Conservation (phyloP, 2,329 filamentous ascomycete species). For the Stemphylium lycopersici region DNA sequence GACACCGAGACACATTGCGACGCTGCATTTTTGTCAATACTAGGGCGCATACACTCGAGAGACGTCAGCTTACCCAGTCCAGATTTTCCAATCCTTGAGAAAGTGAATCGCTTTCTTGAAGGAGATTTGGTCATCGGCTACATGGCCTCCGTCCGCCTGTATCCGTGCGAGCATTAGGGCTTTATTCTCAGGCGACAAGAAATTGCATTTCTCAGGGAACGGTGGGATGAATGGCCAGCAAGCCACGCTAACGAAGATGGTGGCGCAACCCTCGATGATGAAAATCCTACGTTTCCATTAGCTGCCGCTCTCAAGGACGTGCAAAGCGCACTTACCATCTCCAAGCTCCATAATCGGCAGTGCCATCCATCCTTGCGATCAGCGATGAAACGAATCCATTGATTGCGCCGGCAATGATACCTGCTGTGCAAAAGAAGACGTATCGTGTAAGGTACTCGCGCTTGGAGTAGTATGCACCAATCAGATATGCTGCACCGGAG, state of each 20-base stretch:
- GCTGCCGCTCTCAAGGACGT: no score
- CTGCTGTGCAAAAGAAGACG: slow-evolving; percentile 60
- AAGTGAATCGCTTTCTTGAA: slow-evolving; percentile 51
- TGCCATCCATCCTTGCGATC: slow-evolving; percentile 42
- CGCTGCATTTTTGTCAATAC: slow-evolving; percentile 14
- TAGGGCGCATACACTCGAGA: slow-evolving; percentile 32
- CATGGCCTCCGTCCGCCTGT: slow-evolving; percentile 53
- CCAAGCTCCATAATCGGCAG: slow-evolving; percentile 31
- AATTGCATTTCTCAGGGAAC: slow-evolving; percentile 56
- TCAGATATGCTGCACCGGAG: slow-evolving; percentile 37
- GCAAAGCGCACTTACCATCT: slow-evolving; percentile 31
- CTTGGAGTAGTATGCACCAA: slow-evolving; percentile 55
- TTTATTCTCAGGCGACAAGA: slow-evolving; percentile 58
- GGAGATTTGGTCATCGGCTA: slow-evolving; percentile 55
- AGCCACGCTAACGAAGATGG: slow-evolving; percentile 54
- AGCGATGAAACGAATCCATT: slow-evolving; percentile 60
- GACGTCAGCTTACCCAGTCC: slow-evolving; percentile 55
- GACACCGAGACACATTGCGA: slow-evolving; percentile 37
- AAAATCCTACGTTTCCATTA: slow-evolving; percentile 54
- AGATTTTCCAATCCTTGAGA: slow-evolving; percentile 64
- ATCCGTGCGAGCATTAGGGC: slow-evolving; percentile 60
- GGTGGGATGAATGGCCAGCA: slow-evolving; percentile 60
- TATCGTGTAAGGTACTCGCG: slow-evolving; percentile 59
- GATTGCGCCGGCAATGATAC: slow-evolving; percentile 62
- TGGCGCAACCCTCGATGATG: slow-evolving; percentile 65